Base-by-base conservation (phyloP, 495 filamentous ascomycete genomes). In the Hypoxylon lienhwacheense region DNA sequence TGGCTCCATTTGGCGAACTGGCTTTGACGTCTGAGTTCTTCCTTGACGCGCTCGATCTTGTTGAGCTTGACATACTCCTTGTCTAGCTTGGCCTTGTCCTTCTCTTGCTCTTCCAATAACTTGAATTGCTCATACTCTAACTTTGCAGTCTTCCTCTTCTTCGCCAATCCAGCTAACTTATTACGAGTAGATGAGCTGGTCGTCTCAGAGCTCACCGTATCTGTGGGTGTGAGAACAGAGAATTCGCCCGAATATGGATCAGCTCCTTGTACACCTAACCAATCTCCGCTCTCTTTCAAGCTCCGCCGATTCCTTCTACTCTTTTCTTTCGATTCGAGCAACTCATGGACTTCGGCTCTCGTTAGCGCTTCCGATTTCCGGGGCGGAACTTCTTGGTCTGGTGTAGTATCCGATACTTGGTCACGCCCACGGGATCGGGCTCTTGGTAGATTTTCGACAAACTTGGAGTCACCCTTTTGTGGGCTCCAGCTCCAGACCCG, bases 211-310 rank as follows among this genome's bases (percentile, higher is more conserved):
- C 61, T 65, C 15, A 48, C 20, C 24, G 53, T 66, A 45, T 57
- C 59, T 10, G 73, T 74, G 11, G 74, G 73, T 7, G 74, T 77
- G 22, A 76, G 59, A 5, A 73, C 61, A 25, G 79, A 70, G 46
- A 68, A 72, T 53, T 69, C 64, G 1, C 79, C 77, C n/a, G 77
- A 81, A 34, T 71, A 63, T 7, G 79, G 77, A 50, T 81, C 79
- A n/a, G 73, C 71, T 14, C 79, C 77, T 51, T 77, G 77, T 8
- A 80, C 74, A 7, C 79, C 77, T 7, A 81, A 67, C 62, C 73
- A 81, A 51, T 81, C 79, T 11, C 76, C 73, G 42, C 74, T 76
- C 44, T 74, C 67, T 31, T 69, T 71, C 21, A 76, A 49, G 11
- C 36, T 68, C 26, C 61, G 69, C 4, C 74, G 73, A 32, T 62